These are phyloP conservation scores for Diplodia scrobiculata DNA, from an alignment of 2,329 filamentous ascomycete species.

Conservation along the genomic window DNA sequence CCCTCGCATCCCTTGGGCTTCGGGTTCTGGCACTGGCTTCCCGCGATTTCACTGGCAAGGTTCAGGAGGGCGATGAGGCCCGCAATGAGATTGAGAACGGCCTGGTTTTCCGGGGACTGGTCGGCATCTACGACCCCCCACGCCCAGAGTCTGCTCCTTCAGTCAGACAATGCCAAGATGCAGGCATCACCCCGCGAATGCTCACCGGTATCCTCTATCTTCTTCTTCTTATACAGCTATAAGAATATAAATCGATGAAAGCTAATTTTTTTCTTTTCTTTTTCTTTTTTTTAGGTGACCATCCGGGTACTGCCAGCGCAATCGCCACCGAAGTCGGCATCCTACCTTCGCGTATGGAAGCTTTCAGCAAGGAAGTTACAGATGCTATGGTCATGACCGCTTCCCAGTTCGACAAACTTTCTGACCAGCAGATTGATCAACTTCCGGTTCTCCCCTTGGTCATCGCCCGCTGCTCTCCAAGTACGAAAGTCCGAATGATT, in stretches of 20 bases:
- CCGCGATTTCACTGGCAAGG: conserved; percentile 48
- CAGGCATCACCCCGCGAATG: conserved; percentile 41
- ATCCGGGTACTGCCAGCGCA: conserved; percentile 50
- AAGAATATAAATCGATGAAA: too few species aligned
- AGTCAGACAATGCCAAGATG: conserved; percentile 49
- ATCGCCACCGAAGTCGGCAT: conserved; percentile 53
- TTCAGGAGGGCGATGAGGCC: conserved; percentile 51
- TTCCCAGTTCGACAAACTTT: conserved; percentile 49
- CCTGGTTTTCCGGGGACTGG: conserved; percentile 73
- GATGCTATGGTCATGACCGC: conserved; percentile 47
- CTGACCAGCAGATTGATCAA: conserved; percentile 48
- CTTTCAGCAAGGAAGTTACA: conserved; percentile 37
- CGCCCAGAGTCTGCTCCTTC: conserved; percentile 71
- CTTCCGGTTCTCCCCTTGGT: conserved; percentile 49
- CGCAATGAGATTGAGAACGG: conserved; percentile 67
- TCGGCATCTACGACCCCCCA: conserved; percentile 83
- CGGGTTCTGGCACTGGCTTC: conserved; percentile 69
- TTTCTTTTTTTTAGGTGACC: conserved; percentile 43
- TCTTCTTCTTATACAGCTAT: too few species aligned
- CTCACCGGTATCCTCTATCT: too few species aligned
- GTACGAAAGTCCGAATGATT: conserved; percentile 54
- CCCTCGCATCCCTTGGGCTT: conserved; percentile 65
- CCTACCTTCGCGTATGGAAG: conserved; percentile 40
- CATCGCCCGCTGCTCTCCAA: conserved; percentile 51
- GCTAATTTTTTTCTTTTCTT: too few species aligned